These are phyloP conservation scores for Acacia concinna DNA, from an alignment of 331 rosid genomes.

Conservation along the genomic window DNA sequence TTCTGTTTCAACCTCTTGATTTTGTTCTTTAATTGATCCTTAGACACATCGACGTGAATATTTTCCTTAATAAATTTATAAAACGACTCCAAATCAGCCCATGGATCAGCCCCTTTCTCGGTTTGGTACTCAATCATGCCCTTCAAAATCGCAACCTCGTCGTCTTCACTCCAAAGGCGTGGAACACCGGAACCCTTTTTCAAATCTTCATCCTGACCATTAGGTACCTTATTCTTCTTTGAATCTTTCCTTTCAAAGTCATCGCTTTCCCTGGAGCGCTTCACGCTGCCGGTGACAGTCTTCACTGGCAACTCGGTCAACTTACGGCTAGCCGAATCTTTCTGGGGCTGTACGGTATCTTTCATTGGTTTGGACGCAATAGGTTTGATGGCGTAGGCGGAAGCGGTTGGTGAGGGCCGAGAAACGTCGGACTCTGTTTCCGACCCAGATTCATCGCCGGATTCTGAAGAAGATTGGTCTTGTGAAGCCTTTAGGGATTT, in stretches of 20 bases:
- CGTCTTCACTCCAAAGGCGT: constrained; percentile 54
- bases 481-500: neutral
- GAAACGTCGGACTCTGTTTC: constrained; percentile 42
- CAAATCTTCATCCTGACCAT: constrained; percentile 40
- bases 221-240: constrained; percentile 39
- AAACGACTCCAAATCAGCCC: constrained; percentile 36
- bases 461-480: neutral
- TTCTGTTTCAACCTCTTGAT: constrained; percentile 53
- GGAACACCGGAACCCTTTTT: constrained; percentile 31
- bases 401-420: constrained; percentile 36
- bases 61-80: constrained; percentile 40
- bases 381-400: constrained; percentile 59
- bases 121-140: constrained; percentile 49
- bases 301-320: neutral
- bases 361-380: constrained; percentile 36
- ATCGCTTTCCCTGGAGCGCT: constrained; percentile 26
- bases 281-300: neutral
- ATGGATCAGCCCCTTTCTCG: constrained; percentile 39
- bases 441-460: constrained; percentile 22
- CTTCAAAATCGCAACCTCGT: constrained; percentile 45
- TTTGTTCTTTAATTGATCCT: constrained; percentile 44
- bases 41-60: constrained; percentile 38
- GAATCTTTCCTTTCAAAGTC: constrained; percentile 3
- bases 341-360: constrained; percentile 29
- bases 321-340: neutral